Evolutionary conservation across 257 asterid genomes (phyloP), one percentile per base, ranked within the genome.

Genomic region (Plantago major): DNA sequence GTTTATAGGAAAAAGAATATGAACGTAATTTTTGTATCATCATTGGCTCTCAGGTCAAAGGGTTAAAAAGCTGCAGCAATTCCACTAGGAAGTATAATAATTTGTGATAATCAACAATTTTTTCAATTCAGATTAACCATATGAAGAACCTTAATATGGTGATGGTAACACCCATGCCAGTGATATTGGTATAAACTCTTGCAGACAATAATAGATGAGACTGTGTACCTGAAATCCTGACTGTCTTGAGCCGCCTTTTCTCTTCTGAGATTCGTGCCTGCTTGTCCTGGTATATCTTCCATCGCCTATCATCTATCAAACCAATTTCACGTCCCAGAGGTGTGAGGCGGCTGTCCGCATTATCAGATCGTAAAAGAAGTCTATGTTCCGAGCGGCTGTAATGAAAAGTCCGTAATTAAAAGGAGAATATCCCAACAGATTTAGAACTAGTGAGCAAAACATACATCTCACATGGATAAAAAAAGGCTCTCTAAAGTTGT

Each of bases 341-440:
- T 45, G 97, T 89, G 72, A 92, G 97, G 66, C 99, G 95, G 73
- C 96, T 92, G 71, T 92, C 99, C 4, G 97, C 99, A 70, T 92
- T 92, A 78, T 92, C 99, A 67, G 95, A 81, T 64, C 99, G 87
- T 47, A 92, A 81, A 66, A 89, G 91, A 74, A 92, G 79, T 68
- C 97, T 96, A 71, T 89, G 95, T 65, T 92, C 99, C 33, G 99
- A 92, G 70, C 91, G 99, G 77, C 97, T 92, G 84, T 47, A 65
- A 72, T 51, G 63, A 55, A n/a, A 64, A 42, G 59, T 42, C 30
- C 28, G 42, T 47, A 8, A 66, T 18, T 46, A 30, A 56, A 30
- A 60, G 14, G 46, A 62, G 42, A 55, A 50, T 26, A 58, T 58
- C 40, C 37, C 22, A 42, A 61, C 18, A 30, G 62, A 58, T 40